Percentiles rank a stretch among this genome's conserved stretches.
These are phyloP conservation scores for Aspergillus melleus DNA, from an alignment of 2,329 filamentous ascomycete genomes.

Conservation along the genomic window DNA sequence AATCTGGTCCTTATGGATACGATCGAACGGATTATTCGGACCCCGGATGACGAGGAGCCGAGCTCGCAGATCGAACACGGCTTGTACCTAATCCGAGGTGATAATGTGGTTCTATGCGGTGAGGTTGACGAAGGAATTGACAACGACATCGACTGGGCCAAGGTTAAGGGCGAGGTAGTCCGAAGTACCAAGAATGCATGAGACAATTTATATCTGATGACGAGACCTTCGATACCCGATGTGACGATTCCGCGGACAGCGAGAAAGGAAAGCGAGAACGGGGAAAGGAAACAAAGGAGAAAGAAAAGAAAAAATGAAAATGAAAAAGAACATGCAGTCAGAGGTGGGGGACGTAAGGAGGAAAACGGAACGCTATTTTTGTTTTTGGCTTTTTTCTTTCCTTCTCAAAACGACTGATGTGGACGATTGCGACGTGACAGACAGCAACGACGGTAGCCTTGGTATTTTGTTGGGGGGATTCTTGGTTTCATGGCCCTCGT, in stretches of 20 bases:
- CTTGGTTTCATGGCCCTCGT: background rate
- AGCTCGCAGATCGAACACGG: slow-evolving; percentile 81
- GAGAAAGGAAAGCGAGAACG: background rate
- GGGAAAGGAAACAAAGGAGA: background rate
- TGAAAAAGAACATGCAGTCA: background rate
- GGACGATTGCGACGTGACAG: slow-evolving; percentile 5
- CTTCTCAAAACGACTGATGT: slow-evolving; percentile 4
- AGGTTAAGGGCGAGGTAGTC: slow-evolving; percentile 82
- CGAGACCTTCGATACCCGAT: background rate
- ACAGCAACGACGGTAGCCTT: background rate
- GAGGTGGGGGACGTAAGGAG: background rate
- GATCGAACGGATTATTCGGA: slow-evolving; percentile 85
- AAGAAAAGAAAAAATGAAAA: background rate
- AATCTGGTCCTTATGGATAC: slow-evolving; percentile 86
- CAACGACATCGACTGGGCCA: slow-evolving; percentile 84
- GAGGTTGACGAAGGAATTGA: slow-evolving; percentile 88
- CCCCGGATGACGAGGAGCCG: slow-evolving; percentile 76
- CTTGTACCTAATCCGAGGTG: slow-evolving; percentile 86
- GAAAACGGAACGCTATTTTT: slow-evolving; percentile 1
- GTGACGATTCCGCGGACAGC: background rate
- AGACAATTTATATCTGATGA: slow-evolving; percentile 20
- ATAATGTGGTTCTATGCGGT: slow-evolving; percentile 90
- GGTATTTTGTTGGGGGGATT: background rate
- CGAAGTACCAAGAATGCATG: slow-evolving; percentile 77
- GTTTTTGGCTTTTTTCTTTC: too few species aligned